Percentiles rank a stretch among this genome's conserved stretches.
phyloP scores from a whole-genome alignment of 2,329 filamentous ascomycete species.

The Albifimbria verrucaria region DNA sequence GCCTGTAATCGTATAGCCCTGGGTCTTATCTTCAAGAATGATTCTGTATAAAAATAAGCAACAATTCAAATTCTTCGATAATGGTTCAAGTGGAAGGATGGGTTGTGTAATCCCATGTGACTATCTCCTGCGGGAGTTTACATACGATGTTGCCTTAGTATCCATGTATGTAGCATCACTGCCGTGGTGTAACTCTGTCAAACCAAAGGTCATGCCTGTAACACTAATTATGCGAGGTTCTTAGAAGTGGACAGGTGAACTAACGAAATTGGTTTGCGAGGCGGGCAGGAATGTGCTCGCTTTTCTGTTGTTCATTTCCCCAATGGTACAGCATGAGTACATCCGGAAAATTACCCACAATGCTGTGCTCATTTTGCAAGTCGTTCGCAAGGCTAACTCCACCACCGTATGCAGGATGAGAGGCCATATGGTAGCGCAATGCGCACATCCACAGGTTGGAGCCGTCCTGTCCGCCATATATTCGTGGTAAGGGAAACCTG shows the following conservation, averaged over 20 bases:
- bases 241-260: neutral
- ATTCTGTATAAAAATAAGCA: neutral
- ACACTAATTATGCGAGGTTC: neutral
- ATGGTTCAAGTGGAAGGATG: no score
- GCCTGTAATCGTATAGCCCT: conserved; percentile 11
- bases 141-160: conserved; percentile 5
- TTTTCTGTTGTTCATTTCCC: conserved; percentile 7
- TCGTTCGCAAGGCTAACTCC: conserved; percentile 15
- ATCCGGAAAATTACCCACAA: conserved; percentile 12
- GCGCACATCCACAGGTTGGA: conserved; percentile 15
- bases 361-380: conserved; percentile 13
- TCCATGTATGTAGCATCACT: conserved; percentile 14
- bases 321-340: conserved; percentile 13
- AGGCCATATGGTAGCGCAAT: conserved; percentile 11
- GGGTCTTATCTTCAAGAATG: conserved; percentile 4
- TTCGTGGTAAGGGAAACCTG: conserved; percentile 9
- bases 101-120: no score
- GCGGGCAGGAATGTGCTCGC: conserved; percentile 6
- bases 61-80: no score
- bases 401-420: conserved; percentile 12
- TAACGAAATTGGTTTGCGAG: neutral
- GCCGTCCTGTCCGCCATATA: conserved; percentile 10
- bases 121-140: no score
- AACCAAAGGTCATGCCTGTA: conserved; percentile 10
- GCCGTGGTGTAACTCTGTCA: conserved; percentile 14